phyloP scores from a whole-genome alignment of 2,329 filamentous ascomycete genomes.

The Botryotinia calthae region DNA sequence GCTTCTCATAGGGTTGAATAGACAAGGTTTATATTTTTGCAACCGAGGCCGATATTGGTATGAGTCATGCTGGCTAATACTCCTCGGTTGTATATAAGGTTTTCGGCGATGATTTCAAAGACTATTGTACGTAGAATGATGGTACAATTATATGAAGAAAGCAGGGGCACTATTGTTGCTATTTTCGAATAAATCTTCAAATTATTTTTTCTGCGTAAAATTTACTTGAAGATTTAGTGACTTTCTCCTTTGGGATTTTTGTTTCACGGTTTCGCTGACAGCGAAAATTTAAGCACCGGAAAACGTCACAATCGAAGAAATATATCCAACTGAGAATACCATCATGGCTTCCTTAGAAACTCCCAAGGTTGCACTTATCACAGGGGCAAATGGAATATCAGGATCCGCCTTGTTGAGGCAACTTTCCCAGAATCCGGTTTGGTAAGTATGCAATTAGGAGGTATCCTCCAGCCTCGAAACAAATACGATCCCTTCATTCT shows the following conservation, averaged over 20 bases:
- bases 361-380: constrained; percentile 11
- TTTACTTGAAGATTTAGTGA: not conserved
- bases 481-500: not conserved
- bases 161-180: not conserved
- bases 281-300: not conserved
- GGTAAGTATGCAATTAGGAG: not conserved
- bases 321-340: not conserved
- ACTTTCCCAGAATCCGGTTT: not conserved
- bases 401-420: constrained; percentile 11
- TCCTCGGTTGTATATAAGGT: not conserved
- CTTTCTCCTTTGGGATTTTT: not conserved
- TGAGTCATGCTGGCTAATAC: not conserved
- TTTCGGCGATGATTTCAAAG: not conserved
- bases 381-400: constrained; percentile 11
- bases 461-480: not conserved
- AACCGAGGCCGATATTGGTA: not conserved
- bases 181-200: not conserved
- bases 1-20: not conserved
- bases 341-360: not conserved
- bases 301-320: not conserved
- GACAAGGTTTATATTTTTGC: not conserved
- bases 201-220: too few species aligned
- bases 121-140: not conserved
- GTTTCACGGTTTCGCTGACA: not conserved
- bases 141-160: not conserved